phyloP scores from a whole-genome alignment of 257 asterid species.

The Solanum pennellii region DNA sequence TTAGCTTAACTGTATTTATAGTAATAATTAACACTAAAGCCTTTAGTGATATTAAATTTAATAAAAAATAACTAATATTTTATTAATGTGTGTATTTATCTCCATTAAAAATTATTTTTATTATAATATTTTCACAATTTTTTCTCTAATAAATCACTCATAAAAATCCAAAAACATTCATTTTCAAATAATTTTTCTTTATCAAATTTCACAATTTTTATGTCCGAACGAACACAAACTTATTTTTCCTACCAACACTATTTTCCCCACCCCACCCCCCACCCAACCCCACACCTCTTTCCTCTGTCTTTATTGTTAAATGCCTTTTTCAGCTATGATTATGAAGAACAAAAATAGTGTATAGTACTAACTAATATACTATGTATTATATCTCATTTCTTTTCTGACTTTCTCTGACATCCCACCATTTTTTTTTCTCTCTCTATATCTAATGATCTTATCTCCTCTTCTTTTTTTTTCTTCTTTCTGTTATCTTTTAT shows the following conservation, averaged over 20 bases:
- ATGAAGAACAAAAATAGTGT: constrained; percentile 9
- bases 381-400: background rate
- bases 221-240: background rate
- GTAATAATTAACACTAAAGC: rapidly evolving
- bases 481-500: background rate
- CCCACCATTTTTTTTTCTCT: constrained; percentile 20
- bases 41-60: too few relatives aligned
- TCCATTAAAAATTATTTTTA: rapidly evolving
- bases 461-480: constrained; percentile 22
- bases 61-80: too few relatives aligned
- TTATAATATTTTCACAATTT: background rate
- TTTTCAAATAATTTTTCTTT: too few relatives aligned
- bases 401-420: constrained; percentile 23
- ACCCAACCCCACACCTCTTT: background rate
- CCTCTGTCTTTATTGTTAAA: background rate
- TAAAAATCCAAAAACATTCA: background rate
- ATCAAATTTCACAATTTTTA: too few relatives aligned
- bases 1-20: too few relatives aligned
- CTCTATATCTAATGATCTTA: constrained; percentile 47
- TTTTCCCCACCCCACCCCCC: background rate
- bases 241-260: background rate
- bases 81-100: too few relatives aligned
- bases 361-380: background rate
- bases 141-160: background rate
- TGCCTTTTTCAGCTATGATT: background rate